Evolutionary conservation across 345 rosid species (phyloP), one percentile per base, ranked within the genome.

Genomic region (Barbarea vulgaris): DNA sequence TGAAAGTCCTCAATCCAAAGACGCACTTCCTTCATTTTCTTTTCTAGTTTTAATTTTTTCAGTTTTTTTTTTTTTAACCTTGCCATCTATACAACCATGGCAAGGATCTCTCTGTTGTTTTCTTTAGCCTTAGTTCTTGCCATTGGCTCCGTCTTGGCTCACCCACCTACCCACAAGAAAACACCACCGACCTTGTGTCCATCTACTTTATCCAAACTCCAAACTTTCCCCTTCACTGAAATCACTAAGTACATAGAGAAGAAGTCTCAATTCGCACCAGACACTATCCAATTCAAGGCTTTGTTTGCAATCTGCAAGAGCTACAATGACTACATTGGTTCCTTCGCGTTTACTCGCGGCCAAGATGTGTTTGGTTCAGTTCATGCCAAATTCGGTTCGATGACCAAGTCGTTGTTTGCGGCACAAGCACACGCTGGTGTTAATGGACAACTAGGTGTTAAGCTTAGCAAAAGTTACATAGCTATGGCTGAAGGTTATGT

Each of bases 91-190:
- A 47, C 73, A 78, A 66, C 81, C 77, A 78, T 78, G 81, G 77
- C 77, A 59, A 78, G 77, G 77, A 78, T 78, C 27, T 78, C 81
- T 58, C 73, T 78, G 81, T 72, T 78, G 77, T 58, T 78, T 3
- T 3, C 68, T 39, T 41, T 78, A 22, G 69, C 69, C 77, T 51
- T 78, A 15, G 73, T 72, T 66, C 64, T 72, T 64, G 51, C 67
- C 36, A 59, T 77, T 0, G 57, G 68, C 24, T 72, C 77, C 2
- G 73, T 72, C 37, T 58, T 15, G 8, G 77, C 77, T 58, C 77
- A 77, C 48, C 69, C 68, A 48, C 67, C 62, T 7, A 70, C 13
- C 59, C 33, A 27, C 46, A 72, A 52, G 68, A 50, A 64, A 36
- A 24, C 11, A 14, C 18, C 42, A 60, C 42, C 63, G 60, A 46